Evolutionary conservation across 225 moss, liverwort and hornwort species (phyloP).

Genomic region (Neckera pumila): DNA sequence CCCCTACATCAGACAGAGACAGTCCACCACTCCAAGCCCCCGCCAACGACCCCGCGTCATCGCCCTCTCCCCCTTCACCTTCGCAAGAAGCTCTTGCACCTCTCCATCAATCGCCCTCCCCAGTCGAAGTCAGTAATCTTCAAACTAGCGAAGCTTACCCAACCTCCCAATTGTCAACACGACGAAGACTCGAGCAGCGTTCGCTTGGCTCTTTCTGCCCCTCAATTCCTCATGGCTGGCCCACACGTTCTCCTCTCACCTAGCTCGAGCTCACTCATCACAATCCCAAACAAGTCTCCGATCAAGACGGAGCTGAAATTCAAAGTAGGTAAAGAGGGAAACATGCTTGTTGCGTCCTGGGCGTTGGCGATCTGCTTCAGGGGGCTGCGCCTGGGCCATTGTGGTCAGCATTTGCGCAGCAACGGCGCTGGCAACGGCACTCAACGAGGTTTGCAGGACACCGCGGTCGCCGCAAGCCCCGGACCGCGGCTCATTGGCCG

Average conservation of each 20-base stretch:
- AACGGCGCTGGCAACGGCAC: constrained; percentile 10
- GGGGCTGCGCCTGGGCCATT: background rate
- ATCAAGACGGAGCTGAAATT: background rate
- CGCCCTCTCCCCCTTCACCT: background rate
- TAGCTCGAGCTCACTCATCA: background rate
- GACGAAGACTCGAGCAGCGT: background rate
- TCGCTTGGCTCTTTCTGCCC: background rate
- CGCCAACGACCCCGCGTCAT: background rate
- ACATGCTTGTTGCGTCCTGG: no score
- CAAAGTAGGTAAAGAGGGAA: background rate
- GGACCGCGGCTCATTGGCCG: background rate
- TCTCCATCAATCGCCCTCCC: background rate
- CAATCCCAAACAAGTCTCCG: background rate
- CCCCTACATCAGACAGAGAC: background rate
- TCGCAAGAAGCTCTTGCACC: background rate
- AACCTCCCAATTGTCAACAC: constrained; percentile 1
- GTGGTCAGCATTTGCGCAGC: background rate
- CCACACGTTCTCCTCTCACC: background rate
- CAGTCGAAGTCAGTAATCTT: background rate
- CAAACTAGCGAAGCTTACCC: background rate
- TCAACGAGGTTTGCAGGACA: background rate
- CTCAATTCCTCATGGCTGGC: background rate
- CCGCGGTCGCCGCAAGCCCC: background rate
- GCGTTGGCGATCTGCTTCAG: background rate
- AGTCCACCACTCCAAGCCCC: background rate